phyloP scores from a whole-genome alignment of 164 flowering plant species.

The Litsea cubeba region DNA sequence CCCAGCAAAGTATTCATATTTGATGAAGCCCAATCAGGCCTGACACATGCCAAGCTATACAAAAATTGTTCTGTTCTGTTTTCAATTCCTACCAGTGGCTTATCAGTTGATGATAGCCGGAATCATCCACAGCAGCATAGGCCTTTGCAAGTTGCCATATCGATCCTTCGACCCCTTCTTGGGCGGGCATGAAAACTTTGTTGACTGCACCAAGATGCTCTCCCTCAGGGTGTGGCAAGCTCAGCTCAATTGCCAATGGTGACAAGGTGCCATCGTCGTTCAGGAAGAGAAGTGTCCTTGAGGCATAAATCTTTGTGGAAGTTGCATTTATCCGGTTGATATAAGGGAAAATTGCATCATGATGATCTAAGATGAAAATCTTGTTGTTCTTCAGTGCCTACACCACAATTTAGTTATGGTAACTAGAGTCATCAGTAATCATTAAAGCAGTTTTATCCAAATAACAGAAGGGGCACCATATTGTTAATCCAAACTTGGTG shows the following conservation, averaged over 20 bases:
- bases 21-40: background rate
- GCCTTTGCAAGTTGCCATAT: conserved; percentile 93
- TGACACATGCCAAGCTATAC: background rate
- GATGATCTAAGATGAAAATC: conserved; percentile 78
- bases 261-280: conserved; percentile 69
- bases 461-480: no score
- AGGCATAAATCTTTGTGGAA: conserved; percentile 64
- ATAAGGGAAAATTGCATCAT: conserved; percentile 77
- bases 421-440: background rate
- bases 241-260: conserved; percentile 84
- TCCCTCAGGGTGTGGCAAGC: conserved; percentile 81
- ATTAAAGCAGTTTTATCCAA: no score
- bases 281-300: conserved; percentile 64
- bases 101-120: conserved; percentile 83
- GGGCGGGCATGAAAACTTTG: conserved; percentile 63
- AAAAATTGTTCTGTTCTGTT: background rate
- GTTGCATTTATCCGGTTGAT: conserved; percentile 55
- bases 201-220: conserved; percentile 55
- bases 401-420: background rate
- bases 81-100: conserved; percentile 69
- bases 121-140: conserved; percentile 79
- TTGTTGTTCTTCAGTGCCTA: conserved; percentile 23
- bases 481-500: no score
- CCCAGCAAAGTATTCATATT: no score
- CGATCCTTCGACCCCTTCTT: conserved; percentile 49